phyloP scores from a whole-genome alignment of 352 stramenopile species.

The Blastocystis sp. region DNA sequence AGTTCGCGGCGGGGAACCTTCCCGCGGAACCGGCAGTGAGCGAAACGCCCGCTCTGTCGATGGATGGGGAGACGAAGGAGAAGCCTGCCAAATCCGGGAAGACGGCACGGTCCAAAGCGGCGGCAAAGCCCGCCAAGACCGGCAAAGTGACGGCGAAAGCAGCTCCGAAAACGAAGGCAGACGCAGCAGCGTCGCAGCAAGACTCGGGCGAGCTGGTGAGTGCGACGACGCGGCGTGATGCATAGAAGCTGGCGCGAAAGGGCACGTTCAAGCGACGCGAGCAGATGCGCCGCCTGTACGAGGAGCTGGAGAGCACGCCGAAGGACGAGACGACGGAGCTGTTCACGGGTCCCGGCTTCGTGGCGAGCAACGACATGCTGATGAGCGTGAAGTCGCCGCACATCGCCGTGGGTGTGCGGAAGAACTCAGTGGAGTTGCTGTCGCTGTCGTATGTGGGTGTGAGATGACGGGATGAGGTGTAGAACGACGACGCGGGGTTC shows the following conservation, averaged over 20 bases:
- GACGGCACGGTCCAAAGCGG: too few species aligned
- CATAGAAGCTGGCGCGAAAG: not conserved
- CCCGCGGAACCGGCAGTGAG: too few species aligned
- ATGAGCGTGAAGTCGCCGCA: not conserved
- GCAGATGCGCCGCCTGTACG: not conserved
- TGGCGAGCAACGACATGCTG: not conserved
- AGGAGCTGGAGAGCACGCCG: not conserved
- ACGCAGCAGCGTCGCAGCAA: too few species aligned
- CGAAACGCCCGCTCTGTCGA: too few species aligned
- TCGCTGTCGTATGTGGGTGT: not conserved
- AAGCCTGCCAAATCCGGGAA: too few species aligned
- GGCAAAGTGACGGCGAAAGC: too few species aligned
- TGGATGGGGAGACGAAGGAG: too few species aligned
- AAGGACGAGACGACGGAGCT: not conserved
- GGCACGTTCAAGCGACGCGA: conserved; percentile 16
- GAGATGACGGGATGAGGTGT: not conserved
- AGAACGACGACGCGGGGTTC: conserved; percentile 32
- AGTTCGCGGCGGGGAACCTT: too few species aligned
- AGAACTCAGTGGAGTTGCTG: not conserved
- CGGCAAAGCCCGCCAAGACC: too few species aligned
- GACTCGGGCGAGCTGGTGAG: too few species aligned
- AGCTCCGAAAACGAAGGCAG: too few species aligned
- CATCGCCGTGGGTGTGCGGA: not conserved
- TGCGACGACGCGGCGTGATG: too few species aligned
- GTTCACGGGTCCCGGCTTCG: not conserved